Base-by-base conservation (phyloP, 495 filamentous ascomycete species). In the Aspergillus saccharolyticus region DNA sequence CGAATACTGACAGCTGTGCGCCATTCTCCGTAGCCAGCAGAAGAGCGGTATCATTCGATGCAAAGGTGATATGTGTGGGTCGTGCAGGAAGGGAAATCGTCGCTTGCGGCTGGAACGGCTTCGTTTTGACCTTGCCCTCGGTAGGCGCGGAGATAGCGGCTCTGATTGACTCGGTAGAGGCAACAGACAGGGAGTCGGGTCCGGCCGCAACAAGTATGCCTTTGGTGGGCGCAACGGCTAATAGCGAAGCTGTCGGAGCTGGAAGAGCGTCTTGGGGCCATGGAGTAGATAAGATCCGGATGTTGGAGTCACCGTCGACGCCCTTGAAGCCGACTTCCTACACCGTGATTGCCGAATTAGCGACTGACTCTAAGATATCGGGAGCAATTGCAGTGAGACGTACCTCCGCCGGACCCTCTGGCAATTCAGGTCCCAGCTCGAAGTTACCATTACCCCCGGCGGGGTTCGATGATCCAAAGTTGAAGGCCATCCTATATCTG, bases 61-160 rank as follows among this genome's bases (percentile, higher is more conserved):
- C 90, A 65, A 97, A 99, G 22, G 86, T 88, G 8, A 97, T 78
- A 69, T 99, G 95, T 5, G 90, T 93, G 45, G 96, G 81, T 62
- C 89, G 81, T 60, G 85, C 80, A 7, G 86, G 83, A 48, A 96
- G 73, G 6, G 85, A 75, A 14, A 97, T 76, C 42, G 78, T 88
- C 20, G 88, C 74, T 59, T 90, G 83, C 22, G 94, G 88, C 45
- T 82, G 79, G 65, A 95, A 97, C 1, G 80, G 66, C 59, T 87
- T 87, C 42, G 84, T 75, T 60, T 89, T 84, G 8, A 66, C 58
- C 61, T 79, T 82, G 19, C 83, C 82, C 55, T 77, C 81, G 42
- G 82, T 78, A 4, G 80, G 71, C 12, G 71, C 74, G 28, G 81
- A 74, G 62, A 95, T 96, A 0, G 88, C 84, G 61, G 89, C 84